Conservation (phyloP, 225 moss, liverwort and hornwort species). For the Pseudoscleropodium purum region DNA sequence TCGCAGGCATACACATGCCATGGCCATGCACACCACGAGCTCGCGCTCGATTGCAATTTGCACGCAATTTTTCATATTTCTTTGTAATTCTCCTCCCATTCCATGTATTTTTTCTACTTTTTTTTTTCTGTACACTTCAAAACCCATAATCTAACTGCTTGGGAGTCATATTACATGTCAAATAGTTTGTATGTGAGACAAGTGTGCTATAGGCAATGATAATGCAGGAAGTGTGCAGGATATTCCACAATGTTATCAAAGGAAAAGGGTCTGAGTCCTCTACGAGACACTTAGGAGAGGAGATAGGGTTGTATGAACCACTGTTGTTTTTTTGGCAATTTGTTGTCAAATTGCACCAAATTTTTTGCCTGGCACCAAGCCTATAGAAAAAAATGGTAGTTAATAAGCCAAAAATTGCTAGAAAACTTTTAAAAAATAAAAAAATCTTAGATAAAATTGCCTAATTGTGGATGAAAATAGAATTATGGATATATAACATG, state of each 20-base stretch:
- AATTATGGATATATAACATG: too few species aligned
- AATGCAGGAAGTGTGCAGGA: rapidly evolving
- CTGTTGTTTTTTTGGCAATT: too few species aligned
- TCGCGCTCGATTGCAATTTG: neutral
- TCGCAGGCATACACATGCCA: neutral
- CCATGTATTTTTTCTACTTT: neutral
- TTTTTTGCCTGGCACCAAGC: too few species aligned
- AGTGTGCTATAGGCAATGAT: neutral
- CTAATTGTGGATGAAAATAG: too few species aligned
- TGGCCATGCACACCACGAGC: neutral
- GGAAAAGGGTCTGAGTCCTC: neutral
- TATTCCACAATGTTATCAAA: neutral
- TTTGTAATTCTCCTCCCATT: neutral
- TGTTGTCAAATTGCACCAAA: too few species aligned
- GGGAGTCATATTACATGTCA: neutral
- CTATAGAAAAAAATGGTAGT: too few species aligned
- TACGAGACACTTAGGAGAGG: neutral
- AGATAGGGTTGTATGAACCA: neutral
- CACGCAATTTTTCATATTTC: neutral
- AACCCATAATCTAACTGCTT: rapidly evolving
- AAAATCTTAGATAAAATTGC: too few species aligned
- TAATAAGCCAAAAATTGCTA: too few species aligned
- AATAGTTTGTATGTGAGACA: neutral
- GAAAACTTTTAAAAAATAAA: too few species aligned
- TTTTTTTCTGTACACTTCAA: rapidly evolving